These are phyloP conservation scores for Staphylotrichum longicolle DNA, from an alignment of 495 filamentous ascomycete genomes.

Conservation along the genomic window DNA sequence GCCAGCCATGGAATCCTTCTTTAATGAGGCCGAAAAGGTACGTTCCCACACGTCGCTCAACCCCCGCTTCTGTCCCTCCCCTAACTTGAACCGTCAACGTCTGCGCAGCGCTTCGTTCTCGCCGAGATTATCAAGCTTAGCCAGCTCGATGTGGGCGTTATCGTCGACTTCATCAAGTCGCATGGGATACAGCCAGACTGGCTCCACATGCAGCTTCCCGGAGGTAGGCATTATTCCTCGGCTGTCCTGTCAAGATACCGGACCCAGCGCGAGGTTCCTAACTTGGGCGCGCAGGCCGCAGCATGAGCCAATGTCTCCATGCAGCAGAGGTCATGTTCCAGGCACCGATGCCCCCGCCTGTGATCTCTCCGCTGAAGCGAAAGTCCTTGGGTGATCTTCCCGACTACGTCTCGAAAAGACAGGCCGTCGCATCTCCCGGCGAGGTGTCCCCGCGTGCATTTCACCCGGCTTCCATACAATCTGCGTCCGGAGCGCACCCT, in stretches of 20 bases:
- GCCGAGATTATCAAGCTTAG: conserved; percentile 56
- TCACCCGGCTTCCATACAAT: conserved; percentile 34
- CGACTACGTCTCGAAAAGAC: conserved; percentile 44
- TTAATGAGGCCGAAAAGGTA: conserved; percentile 52
- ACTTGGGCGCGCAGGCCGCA: conserved; percentile 38
- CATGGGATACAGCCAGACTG: conserved; percentile 46
- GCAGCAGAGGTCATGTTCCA: conserved; percentile 47
- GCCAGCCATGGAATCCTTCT: conserved; percentile 46
- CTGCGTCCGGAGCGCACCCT: conserved; percentile 16
- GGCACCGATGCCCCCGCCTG: conserved; percentile 36
- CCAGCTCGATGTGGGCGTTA: conserved; percentile 44
- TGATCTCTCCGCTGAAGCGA: conserved; percentile 43
- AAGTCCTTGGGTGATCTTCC: conserved; percentile 44
- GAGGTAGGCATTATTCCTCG: conserved; percentile 36
- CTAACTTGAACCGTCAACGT: conserved; percentile 16
- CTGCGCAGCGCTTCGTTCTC: conserved; percentile 51
- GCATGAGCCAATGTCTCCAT: conserved; percentile 47
- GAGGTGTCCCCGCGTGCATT: conserved; percentile 22
- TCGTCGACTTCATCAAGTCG: conserved; percentile 50
- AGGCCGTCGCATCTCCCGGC: conserved; percentile 35
- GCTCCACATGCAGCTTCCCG: conserved; percentile 47
- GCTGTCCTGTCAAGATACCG: not conserved
- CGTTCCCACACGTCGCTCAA: conserved; percentile 17
- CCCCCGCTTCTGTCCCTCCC: conserved; percentile 16
- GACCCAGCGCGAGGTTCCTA: not conserved